phyloP scores from a whole-genome alignment of 2,329 filamentous ascomycete genomes.

The Aspergillus persii region DNA sequence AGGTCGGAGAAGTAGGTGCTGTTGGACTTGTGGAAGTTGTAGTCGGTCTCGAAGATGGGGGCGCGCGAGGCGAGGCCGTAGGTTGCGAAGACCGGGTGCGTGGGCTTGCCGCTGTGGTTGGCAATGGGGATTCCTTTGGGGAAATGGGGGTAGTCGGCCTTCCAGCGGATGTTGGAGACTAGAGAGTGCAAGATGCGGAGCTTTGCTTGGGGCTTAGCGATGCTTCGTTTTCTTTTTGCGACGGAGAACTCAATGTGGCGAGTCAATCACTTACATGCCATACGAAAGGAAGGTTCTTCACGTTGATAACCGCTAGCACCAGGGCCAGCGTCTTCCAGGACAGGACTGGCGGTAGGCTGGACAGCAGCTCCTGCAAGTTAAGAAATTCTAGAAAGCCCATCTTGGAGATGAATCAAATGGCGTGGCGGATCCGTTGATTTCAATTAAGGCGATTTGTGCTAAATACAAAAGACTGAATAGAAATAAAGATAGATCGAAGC shows the following conservation, averaged over 20 bases:
- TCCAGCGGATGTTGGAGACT: constrained; percentile 53
- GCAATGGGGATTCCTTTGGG: constrained; percentile 29
- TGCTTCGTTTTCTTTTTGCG: too few species aligned
- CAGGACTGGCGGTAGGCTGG: constrained; percentile 19
- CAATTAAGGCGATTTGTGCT: background rate
- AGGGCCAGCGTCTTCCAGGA: constrained; percentile 38
- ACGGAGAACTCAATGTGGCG: too few species aligned
- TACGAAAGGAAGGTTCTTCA: constrained; percentile 38
- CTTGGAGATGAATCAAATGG: background rate
- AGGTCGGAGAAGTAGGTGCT: constrained; percentile 85
- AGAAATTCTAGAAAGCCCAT: constrained; percentile 9
- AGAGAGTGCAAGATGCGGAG: constrained; percentile 60
- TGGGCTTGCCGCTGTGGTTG: constrained; percentile 34
- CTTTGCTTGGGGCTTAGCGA: constrained; percentile 33
- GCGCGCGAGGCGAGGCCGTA: constrained; percentile 65
- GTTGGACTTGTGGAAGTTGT: constrained; percentile 81
- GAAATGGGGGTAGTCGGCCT: constrained; percentile 49
- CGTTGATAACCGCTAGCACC: constrained; percentile 35
- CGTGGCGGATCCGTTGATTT: too few species aligned
- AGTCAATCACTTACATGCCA: constrained; percentile 38
- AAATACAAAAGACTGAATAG: background rate
- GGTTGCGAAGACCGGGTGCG: constrained; percentile 70
- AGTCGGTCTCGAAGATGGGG: constrained; percentile 76
- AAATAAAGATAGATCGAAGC: background rate
- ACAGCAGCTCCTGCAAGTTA: constrained; percentile 23